These are phyloP conservation scores for cucumber (Cucumis sativus) DNA, from an alignment of 306 rosid species.

Conservation along the genomic window Cucumber_9930_V3 NC_026657.2:4543501-4544000, in stretches of 20 bases:
- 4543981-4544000: not conserved
- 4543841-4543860: slow-evolving; percentile 45
- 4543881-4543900: slow-evolving; percentile 57
- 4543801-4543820: slow-evolving; percentile 68
- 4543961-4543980: not conserved
- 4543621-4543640: too few relatives aligned
- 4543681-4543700: slow-evolving; percentile 37
- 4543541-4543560: too few relatives aligned
- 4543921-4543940: not conserved
- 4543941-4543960: not conserved
- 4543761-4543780: slow-evolving; percentile 44
- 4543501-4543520: too few relatives aligned
- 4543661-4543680: slow-evolving; percentile 49
- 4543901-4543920: slow-evolving; percentile 30
- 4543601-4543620: too few relatives aligned
- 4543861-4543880: slow-evolving; percentile 74
- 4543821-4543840: slow-evolving; percentile 59
- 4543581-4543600: too few relatives aligned
- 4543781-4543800: slow-evolving; percentile 43
- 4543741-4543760: slow-evolving; percentile 23
- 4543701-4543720: slow-evolving; percentile 40
- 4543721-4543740: slow-evolving; percentile 40
- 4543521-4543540: too few relatives aligned
- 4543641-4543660: slow-evolving; percentile 36
- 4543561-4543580: too few relatives aligned